These are phyloP conservation scores for Baorangia bicolor DNA, from an alignment of 768 basidiomycete genomes.

Conservation along the genomic window DNA sequence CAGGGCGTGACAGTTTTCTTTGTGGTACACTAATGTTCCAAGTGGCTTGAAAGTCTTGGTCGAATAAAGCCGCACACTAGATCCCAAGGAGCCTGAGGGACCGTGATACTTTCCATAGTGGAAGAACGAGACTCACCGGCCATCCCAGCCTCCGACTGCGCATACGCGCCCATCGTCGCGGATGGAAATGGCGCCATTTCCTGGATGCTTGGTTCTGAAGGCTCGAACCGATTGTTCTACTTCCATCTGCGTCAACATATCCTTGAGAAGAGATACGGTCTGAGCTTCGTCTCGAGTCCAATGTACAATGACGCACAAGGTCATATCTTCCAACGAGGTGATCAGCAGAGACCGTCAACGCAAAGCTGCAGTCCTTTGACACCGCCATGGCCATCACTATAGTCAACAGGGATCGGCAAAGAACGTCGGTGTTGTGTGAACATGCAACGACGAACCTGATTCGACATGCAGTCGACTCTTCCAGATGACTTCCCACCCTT, in stretches of 20 bases:
- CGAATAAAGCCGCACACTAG: constrained; percentile 79
- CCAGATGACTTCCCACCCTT: constrained; percentile 76
- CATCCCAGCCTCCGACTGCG: constrained; percentile 94
- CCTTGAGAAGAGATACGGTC: neutral
- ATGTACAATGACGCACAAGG: constrained; percentile 37
- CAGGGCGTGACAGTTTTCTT: constrained; percentile 69
- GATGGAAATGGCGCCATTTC: constrained; percentile 76
- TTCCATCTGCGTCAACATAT: constrained; percentile 11
- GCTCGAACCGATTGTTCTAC: constrained; percentile 27
- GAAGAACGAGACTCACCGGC: constrained; percentile 56
- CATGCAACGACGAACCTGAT: constrained; percentile 48
- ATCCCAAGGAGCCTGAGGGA: neutral
- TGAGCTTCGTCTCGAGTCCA: neutral
- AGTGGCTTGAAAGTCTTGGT: constrained; percentile 78
- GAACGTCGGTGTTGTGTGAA: neutral
- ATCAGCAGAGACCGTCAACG: constrained; percentile 84
- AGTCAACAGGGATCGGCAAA: neutral
- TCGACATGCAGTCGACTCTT: constrained; percentile 65
- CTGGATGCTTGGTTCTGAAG: constrained; percentile 71
- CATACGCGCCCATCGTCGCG: constrained; percentile 75
- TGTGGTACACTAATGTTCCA: constrained; percentile 83
- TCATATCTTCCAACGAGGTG: constrained; percentile 70
- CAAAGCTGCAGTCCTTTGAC: constrained; percentile 54
- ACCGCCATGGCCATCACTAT: constrained; percentile 87
- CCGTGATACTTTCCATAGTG: neutral